Percentiles rank a stretch among this genome's conserved stretches.
Conservation (phyloP, 179 eudicot species). For the Silene vulgaris region DNA sequence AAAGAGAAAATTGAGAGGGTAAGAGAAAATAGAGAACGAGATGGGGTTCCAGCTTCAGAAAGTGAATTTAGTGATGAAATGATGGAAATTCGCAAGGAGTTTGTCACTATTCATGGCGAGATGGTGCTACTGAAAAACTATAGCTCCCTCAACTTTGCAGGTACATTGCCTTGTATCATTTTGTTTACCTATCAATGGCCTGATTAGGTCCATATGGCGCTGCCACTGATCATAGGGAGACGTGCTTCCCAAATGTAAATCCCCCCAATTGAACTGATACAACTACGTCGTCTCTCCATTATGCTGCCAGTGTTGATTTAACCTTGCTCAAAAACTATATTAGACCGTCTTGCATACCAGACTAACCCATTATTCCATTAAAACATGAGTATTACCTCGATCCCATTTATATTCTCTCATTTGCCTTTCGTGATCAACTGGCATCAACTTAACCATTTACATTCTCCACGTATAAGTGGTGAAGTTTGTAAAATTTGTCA, state of each 20-base stretch:
- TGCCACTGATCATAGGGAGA: conserved; percentile 25
- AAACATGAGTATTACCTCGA: neutral
- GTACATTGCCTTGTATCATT: conserved; percentile 31
- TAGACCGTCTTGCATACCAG: neutral
- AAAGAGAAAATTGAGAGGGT: conserved; percentile 70
- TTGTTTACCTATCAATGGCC: conserved; percentile 18
- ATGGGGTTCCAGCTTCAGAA: conserved; percentile 57
- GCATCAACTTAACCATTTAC: neutral
- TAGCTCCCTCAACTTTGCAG: conserved; percentile 98
- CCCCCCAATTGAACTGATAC: conserved; percentile 19
- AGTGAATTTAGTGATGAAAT: conserved; percentile 68
- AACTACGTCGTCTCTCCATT: conserved; percentile 9
- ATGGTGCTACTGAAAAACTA: conserved; percentile 96
- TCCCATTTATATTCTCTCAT: neutral
- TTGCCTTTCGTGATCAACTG: neutral
- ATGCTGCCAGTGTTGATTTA: conserved; percentile 6
- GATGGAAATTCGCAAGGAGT: conserved; percentile 83
- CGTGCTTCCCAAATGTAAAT: conserved; percentile 22
- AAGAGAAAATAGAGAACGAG: conserved; percentile 43
- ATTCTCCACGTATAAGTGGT: neutral
- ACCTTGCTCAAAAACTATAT: neutral
- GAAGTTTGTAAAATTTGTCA: neutral
- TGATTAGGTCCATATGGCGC: conserved; percentile 21
- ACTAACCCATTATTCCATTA: neutral
- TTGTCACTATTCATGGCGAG: conserved; percentile 89